Evolutionary conservation across 352 stramenopile genomes (phyloP).

Genomic region (Phytophthora sp.): DNA sequence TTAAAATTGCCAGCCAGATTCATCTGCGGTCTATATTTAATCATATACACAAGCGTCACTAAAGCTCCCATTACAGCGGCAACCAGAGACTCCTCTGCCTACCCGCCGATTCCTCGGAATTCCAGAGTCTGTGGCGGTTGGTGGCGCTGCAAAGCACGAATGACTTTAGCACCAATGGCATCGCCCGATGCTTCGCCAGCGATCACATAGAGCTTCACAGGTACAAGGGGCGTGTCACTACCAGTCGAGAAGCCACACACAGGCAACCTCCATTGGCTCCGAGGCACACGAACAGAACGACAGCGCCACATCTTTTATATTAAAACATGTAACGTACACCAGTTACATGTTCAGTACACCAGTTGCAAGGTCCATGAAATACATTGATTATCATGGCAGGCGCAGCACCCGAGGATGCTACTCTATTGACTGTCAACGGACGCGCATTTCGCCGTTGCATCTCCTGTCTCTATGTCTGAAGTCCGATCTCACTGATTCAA

Average conservation of each 20-base stretch:
- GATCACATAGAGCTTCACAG: constrained; percentile 63
- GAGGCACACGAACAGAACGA: constrained; percentile 8
- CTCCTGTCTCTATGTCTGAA: constrained; percentile 30
- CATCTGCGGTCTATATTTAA: constrained; percentile 54
- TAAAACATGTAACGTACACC: neutral
- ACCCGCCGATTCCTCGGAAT: constrained; percentile 72
- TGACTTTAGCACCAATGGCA: constrained; percentile 76
- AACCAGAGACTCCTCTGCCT: neutral
- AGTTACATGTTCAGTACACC: no score
- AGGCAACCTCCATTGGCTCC: constrained; percentile 2
- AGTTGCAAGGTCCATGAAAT: no score
- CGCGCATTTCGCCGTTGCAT: constrained; percentile 21
- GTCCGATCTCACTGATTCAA: neutral
- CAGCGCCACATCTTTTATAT: constrained; percentile 25
- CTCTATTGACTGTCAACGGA: constrained; percentile 43
- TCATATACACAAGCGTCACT: neutral
- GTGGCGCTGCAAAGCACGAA: constrained; percentile 50
- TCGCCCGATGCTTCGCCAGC: constrained; percentile 78
- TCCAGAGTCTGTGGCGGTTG: constrained; percentile 29
- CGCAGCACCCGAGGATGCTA: constrained; percentile 29
- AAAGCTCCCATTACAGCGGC: neutral
- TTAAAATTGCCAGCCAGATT: constrained; percentile 46
- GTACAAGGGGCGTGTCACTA: neutral
- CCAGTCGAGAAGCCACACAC: constrained; percentile 26
- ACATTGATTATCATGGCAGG: constrained; percentile 31